phyloP scores from a whole-genome alignment of 176 grass and related monocot genomes.

The Carex scoparia region DNA sequence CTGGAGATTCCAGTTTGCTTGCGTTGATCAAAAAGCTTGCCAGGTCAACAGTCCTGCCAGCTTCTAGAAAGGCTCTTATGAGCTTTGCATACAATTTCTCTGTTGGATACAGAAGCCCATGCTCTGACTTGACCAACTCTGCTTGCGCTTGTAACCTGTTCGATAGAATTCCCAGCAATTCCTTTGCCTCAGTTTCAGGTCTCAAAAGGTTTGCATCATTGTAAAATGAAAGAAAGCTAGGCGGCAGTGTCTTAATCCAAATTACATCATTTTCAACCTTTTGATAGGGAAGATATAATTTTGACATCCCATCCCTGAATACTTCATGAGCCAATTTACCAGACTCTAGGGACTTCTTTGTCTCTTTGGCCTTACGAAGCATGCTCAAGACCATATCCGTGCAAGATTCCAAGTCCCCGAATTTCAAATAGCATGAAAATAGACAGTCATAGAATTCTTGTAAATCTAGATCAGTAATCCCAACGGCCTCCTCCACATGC shows the following conservation, averaged over 20 bases:
- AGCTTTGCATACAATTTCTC: slow-evolving; percentile 89
- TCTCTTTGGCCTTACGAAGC: slow-evolving; percentile 67
- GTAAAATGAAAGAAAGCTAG: slow-evolving; percentile 49
- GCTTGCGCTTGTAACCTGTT: slow-evolving; percentile 54
- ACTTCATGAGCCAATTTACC: slow-evolving; percentile 53
- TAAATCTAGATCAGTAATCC: slow-evolving; percentile 62
- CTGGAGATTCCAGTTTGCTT: slow-evolving; percentile 63
- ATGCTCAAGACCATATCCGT: slow-evolving; percentile 74
- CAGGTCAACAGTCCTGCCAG: slow-evolving; percentile 55
- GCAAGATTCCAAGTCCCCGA: slow-evolving; percentile 58
- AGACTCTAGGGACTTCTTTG: slow-evolving; percentile 55
- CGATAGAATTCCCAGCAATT: slow-evolving; percentile 48
- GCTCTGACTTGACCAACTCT: slow-evolving; percentile 63
- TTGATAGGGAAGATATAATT: slow-evolving; percentile 36
- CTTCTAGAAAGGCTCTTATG: slow-evolving; percentile 71
- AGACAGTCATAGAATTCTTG: slow-evolving; percentile 70
- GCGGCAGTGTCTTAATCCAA: slow-evolving; percentile 32
- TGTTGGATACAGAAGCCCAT: slow-evolving; percentile 80
- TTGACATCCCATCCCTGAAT: slow-evolving; percentile 38
- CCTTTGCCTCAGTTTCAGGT: slow-evolving; percentile 50
- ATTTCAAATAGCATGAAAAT: slow-evolving; percentile 76
- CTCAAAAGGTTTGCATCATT: slow-evolving; percentile 53
- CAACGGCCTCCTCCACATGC: slow-evolving; percentile 61
- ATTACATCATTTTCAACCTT: slow-evolving; percentile 32
- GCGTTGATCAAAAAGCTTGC: slow-evolving; percentile 74